These are phyloP conservation scores for Manihot esculenta DNA, from an alignment of 441 rosid genomes.

Conservation along the genomic window DNA sequence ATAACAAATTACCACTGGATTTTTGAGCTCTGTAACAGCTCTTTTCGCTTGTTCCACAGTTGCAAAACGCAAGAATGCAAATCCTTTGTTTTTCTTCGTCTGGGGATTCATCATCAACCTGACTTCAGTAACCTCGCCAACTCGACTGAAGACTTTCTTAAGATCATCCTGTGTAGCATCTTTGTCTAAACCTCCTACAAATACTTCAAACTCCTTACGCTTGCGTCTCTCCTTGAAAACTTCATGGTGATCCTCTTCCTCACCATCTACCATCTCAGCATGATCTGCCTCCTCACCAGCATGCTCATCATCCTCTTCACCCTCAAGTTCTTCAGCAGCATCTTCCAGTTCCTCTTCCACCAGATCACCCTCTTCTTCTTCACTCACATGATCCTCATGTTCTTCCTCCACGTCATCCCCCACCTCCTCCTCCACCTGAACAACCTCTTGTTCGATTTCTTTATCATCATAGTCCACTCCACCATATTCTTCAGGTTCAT, in stretches of 20 bases:
- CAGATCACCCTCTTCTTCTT: conserved; percentile 68
- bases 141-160: conserved; percentile 69
- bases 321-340: conserved; percentile 59
- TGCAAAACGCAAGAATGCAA: conserved; percentile 95
- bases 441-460: conserved; percentile 59
- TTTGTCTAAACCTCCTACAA: conserved; percentile 93
- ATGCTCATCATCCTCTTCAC: conserved; percentile 63
- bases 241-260: conserved; percentile 74
- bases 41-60: conserved; percentile 86
- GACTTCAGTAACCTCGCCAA: conserved; percentile 80
- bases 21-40: conserved; percentile 79
- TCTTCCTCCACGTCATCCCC: conserved; percentile 65
- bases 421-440: conserved; percentile 35
- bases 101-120: conserved; percentile 89
- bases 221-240: conserved; percentile 81
- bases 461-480: conserved; percentile 78
- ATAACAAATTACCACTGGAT: conserved; percentile 75
- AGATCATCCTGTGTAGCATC: conserved; percentile 82
- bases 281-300: conserved; percentile 51
- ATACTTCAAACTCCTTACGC: conserved; percentile 95
- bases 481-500: conserved; percentile 75
- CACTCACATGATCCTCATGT: conserved; percentile 54
- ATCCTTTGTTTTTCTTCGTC: conserved; percentile 93
- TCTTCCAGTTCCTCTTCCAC: conserved; percentile 73
- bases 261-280: conserved; percentile 56